Base-by-base conservation (phyloP, 2,329 filamentous ascomycete species). In the Botrytis tulipae region DNA sequence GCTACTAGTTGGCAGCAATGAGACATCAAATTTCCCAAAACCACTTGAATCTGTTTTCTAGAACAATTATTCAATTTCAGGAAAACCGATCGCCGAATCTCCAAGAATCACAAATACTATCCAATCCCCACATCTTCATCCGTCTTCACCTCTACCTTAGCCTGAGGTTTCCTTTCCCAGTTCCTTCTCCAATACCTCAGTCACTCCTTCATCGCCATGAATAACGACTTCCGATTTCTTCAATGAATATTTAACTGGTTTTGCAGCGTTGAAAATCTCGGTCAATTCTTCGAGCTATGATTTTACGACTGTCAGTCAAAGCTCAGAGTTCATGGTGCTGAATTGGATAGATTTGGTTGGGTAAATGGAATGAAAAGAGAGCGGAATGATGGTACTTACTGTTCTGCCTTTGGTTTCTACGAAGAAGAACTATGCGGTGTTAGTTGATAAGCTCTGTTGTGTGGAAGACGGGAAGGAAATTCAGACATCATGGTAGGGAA, bases 381-480 rank as follows among this genome's bases (percentile, higher is more conserved):
- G 7, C 1, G 2, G 4, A 10, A 9, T 8, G 4, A 2, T 48
- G 9, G 16, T 10, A 0, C 9, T 61, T 68, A 72, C 71, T 7
- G 71, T 72, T 61, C 71, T 57, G 0, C 71, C 71, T 40, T 72
- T 72, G 0, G 71, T 72, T 48, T 72, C 71, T 25, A 72, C 71
- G 40, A 72, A 72, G 22, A 72, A 72, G 10, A 72, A 61, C 71
- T 72, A n/a, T n/a, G 1, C 1, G 7, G 8, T 25, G 25, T 71
- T 22, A 68, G 51, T 12, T 46, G 10, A 14, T 29, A 35, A 7
- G 1, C 10, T 37, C 2, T 63, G 25, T 35, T 42, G 9, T 20
- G 20, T 18, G 7, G 4, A 7, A 7, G 12, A 4, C 18, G 9
- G 6, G 6, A 6, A 20, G 4, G 4, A 42, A 22, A 5, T 6